Conservation (phyloP, 257 asterid species). For the Leptodermis oblonga region DNA sequence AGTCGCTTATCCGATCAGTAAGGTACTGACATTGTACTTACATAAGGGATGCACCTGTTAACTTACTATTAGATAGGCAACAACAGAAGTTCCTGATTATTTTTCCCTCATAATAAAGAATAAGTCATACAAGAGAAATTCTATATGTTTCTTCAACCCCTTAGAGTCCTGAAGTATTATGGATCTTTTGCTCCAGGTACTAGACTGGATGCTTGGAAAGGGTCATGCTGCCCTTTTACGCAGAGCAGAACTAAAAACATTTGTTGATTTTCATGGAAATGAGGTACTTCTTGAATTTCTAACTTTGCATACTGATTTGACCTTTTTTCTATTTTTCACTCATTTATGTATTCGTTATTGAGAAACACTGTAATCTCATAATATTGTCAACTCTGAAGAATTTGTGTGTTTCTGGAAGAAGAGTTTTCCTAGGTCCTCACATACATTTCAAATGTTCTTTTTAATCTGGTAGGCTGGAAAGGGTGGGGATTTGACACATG, state of each 20-base stretch:
- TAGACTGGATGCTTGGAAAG: conserved; percentile 97
- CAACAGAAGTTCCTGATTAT: not conserved
- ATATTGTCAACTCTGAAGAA: not conserved
- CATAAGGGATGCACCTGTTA: not conserved
- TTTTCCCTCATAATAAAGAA: not conserved
- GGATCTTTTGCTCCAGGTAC: conserved; percentile 45
- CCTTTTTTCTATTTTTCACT: not conserved
- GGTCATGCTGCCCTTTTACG: conserved; percentile 93
- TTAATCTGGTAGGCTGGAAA: conserved; percentile 72
- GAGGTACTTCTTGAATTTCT: conserved; percentile 49
- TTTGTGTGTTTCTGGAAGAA: not conserved
- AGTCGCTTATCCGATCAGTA: conserved; percentile 88
- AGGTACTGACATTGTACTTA: conserved; percentile 40
- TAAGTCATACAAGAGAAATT: not conserved
- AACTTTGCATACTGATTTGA: conserved; percentile 5
- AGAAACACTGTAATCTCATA: not conserved
- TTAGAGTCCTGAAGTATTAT: not conserved
- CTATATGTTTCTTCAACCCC: not conserved
- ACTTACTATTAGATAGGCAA: not conserved
- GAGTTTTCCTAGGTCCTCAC: conserved; percentile 4
- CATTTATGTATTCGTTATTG: not conserved
- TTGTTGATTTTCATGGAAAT: conserved; percentile 94
- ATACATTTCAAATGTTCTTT: not conserved
- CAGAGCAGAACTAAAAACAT: conserved; percentile 97
- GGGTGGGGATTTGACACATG: conserved; percentile 98